Base-by-base conservation (phyloP, 2,329 filamentous ascomycete genomes). In the Aureobasidium sp. region DNA sequence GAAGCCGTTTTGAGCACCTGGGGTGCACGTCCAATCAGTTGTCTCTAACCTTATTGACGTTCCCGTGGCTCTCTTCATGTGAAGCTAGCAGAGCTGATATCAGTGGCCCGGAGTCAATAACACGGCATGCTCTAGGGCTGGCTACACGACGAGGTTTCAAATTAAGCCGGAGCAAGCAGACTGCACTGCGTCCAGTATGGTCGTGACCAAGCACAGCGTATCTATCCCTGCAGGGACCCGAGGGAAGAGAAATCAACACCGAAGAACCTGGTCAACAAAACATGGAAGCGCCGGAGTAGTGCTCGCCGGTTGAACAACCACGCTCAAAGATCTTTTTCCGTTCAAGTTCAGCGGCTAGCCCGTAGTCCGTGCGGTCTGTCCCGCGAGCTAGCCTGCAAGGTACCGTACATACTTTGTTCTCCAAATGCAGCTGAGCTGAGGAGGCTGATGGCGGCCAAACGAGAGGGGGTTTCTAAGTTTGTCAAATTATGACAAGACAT, bases 301-400 rank as follows among this genome's bases (percentile, higher is more conserved):
- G 3, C 21, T 45, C 49, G 49, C 49, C 49, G 35, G 37, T 23
- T 47, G 19, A 47, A 23, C 17, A 47, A 23, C 43, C 23, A 23
- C 4, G 19, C 4, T 49, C 23, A 29, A 29, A 21, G 37, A 55
- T 43, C 38, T 58, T 47, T 58, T 58, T 58, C 4, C 6, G 43
- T 40, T 47, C 29, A 31, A 21, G 54, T 33, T 40, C 55, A 17
- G 43, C 55, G 23, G 55, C 42, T 58, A 58, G 42, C 15, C 35
- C 38, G 29, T 35, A 13, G 43, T 58, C 55, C 35, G 55, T 58
- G 55, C 55, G 43, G 55, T 21, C 17, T 47, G 10, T 31, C 43
- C 55, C 55, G 55, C 42, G 43, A 38, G 43, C 33, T 49, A 58
- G 43, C 7, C 29, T 58, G 55, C 55, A 58, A 58, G 55, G 55